Percentiles rank a stretch among this genome's conserved stretches.
Conservation (phyloP, 306 rosid species). For the Citrullus mucosospermus region DNA sequence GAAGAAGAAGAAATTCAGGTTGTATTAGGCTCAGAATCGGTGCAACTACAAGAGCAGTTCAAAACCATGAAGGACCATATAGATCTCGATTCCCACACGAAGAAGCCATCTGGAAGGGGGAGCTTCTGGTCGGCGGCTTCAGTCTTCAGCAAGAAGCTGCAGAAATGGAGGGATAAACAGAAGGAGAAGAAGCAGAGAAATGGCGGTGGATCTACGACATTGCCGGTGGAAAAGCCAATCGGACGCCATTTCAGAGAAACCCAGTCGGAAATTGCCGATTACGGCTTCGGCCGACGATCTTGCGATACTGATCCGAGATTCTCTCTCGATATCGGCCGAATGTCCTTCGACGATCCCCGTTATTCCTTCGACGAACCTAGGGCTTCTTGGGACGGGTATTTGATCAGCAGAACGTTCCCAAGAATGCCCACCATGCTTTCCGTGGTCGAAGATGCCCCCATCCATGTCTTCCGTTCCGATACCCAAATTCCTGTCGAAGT, state of each 20-base stretch:
- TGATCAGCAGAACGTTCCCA: constrained; percentile 48
- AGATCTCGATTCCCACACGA: constrained; percentile 77
- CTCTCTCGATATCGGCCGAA: constrained; percentile 51
- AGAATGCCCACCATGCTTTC: constrained; percentile 91
- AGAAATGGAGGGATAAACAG: constrained; percentile 98
- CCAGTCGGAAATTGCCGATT: constrained; percentile 97
- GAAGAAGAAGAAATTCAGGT: constrained; percentile 8
- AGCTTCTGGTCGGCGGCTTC: constrained; percentile 99
- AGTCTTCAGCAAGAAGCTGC: constrained; percentile 87
- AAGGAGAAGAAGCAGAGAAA: constrained; percentile 71
- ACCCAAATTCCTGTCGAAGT: constrained; percentile 72
- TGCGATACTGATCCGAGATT: constrained; percentile 96
- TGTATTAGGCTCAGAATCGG: not conserved
- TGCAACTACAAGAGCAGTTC: constrained; percentile 26
- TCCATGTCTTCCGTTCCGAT: constrained; percentile 51
- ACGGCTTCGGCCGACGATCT: constrained; percentile 86
- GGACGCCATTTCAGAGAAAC: constrained; percentile 89
- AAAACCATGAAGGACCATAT: constrained; percentile 90
- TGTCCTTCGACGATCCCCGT: constrained; percentile 78
- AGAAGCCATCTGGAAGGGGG: constrained; percentile 53
- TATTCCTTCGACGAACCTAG: constrained; percentile 88
- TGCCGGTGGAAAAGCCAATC: constrained; percentile 91
- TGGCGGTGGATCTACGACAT: constrained; percentile 57
- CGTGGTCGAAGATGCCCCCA: constrained; percentile 68
- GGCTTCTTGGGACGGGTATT: constrained; percentile 94